phyloP scores from a whole-genome alignment of 164 flowering plant genomes.

The Cinnamomum chago region DNA sequence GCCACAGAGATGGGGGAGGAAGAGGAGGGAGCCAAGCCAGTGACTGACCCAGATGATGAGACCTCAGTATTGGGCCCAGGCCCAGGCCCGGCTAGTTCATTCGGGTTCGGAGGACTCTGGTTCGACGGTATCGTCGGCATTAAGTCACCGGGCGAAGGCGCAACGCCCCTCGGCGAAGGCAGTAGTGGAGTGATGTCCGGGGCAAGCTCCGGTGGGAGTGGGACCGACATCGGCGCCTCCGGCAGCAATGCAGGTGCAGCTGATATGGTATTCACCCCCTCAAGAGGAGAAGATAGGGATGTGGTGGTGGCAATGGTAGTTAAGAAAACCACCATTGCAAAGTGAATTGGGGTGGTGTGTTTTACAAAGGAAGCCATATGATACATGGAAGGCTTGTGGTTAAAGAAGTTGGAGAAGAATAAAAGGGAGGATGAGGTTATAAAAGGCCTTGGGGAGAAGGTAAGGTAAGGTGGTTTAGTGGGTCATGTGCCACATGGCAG shows the following conservation, averaged over 20 bases:
- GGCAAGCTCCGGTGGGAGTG: conserved; percentile 26
- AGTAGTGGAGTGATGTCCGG: conserved; percentile 55
- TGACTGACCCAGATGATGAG: conserved; percentile 33
- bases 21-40: conserved; percentile 8
- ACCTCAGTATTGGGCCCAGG: conserved; percentile 26
- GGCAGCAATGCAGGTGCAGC: conserved; percentile 38
- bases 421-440: conserved; percentile 4
- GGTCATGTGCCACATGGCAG: conserved; percentile 22
- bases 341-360: conserved; percentile 8
- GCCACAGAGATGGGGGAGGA: conserved; percentile 15
- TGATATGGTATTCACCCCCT: conserved; percentile 16
- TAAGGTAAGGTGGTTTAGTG: conserved; percentile 11
- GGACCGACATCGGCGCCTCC: conserved; percentile 17
- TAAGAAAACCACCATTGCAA: conserved; percentile 21
- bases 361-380: conserved; percentile 38
- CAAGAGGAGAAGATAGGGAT: conserved; percentile 16
- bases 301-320: conserved; percentile 18
- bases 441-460: conserved; percentile 13
- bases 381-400: conserved; percentile 13
- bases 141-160: conserved; percentile 28
- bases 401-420: not conserved
- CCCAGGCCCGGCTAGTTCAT: conserved; percentile 25
- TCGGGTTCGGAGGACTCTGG: conserved; percentile 68
- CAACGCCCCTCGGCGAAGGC: conserved; percentile 37
- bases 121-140: conserved; percentile 56